phyloP scores from a whole-genome alignment of 495 filamentous ascomycete species.

The Letharia columbiana region DNA sequence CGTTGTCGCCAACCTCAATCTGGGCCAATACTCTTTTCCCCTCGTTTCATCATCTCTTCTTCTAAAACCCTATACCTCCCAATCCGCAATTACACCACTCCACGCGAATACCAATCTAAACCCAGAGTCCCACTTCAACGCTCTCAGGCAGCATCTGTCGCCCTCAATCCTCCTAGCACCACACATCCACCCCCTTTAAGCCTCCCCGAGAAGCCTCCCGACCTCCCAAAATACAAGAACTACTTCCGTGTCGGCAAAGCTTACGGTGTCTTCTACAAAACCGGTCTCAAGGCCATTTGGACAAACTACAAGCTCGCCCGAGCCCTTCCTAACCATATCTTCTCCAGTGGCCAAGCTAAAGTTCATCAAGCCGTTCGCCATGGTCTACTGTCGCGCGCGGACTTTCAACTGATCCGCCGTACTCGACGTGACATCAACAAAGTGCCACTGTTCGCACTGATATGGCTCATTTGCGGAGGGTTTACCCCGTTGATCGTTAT shows the following conservation, averaged over 20 bases:
- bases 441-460: slow-evolving; percentile 64
- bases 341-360: slow-evolving; percentile 30
- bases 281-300: slow-evolving; percentile 61
- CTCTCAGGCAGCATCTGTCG: not conserved
- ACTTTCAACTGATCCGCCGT: slow-evolving; percentile 59
- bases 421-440: slow-evolving; percentile 58
- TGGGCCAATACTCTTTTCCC: not conserved
- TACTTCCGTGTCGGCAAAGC: slow-evolving; percentile 38
- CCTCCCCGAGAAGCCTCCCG: slow-evolving; percentile 17
- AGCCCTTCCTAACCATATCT: slow-evolving; percentile 32
- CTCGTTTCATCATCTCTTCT: not conserved
- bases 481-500: slow-evolving; percentile 71
- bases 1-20: not conserved
- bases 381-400: slow-evolving; percentile 43
- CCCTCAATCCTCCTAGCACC: slow-evolving; percentile 22
- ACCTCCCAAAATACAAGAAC: slow-evolving; percentile 17
- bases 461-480: slow-evolving; percentile 73
- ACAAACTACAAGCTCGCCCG: slow-evolving; percentile 41
- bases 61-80: not conserved
- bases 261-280: slow-evolving; percentile 73
- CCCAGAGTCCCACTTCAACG: not conserved
- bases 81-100: slow-evolving; percentile 7
- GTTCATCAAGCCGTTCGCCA: slow-evolving; percentile 28
- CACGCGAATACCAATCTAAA: slow-evolving; percentile 1
- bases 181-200: slow-evolving; percentile 21